phyloP scores from a whole-genome alignment of 768 basidiomycete genomes.

The Leccinum rimulosum region DNA sequence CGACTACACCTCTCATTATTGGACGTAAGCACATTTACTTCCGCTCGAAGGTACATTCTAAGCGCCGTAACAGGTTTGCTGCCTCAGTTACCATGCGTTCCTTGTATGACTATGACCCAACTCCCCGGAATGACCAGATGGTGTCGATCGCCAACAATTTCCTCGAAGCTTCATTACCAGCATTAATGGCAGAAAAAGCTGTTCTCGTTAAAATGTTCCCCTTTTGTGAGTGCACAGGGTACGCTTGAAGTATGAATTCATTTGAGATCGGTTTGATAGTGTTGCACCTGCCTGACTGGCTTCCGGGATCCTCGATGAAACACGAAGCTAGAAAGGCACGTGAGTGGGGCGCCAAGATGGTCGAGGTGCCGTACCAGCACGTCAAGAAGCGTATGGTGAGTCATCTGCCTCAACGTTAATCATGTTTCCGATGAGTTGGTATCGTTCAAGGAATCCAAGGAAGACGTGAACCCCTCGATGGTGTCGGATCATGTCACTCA shows the following conservation, averaged over 20 bases:
- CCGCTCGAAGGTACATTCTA: background rate
- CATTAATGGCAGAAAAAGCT: slow-evolving; percentile 13
- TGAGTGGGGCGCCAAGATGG: slow-evolving; percentile 8
- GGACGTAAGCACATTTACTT: slow-evolving; percentile 6
- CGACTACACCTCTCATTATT: slow-evolving; percentile 8
- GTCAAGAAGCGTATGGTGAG: slow-evolving; percentile 7
- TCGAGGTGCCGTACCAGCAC: slow-evolving; percentile 18
- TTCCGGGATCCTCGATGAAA: slow-evolving; percentile 19
- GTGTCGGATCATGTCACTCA: slow-evolving; percentile 13
- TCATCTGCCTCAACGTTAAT: background rate
- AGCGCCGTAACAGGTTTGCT: slow-evolving; percentile 24
- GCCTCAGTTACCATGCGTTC: slow-evolving; percentile 29
- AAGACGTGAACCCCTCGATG: slow-evolving; percentile 8
- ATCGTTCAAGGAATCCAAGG: slow-evolving; percentile 6
- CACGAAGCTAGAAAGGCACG: slow-evolving; percentile 8
- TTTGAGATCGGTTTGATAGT: slow-evolving; percentile 13
- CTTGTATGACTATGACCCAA: slow-evolving; percentile 22
- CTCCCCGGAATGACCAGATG: slow-evolving; percentile 12
- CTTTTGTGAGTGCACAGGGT: slow-evolving; percentile 9
- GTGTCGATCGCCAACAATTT: slow-evolving; percentile 13
- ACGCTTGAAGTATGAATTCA: too few relatives aligned
- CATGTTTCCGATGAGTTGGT: background rate
- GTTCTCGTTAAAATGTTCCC: slow-evolving; percentile 14
- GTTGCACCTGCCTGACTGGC: slow-evolving; percentile 27
- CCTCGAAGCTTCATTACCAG: slow-evolving; percentile 1